Evolutionary conservation across 108 stramenopile genomes (phyloP).

Genomic region (Pseudonitzschia multiseries): DNA sequence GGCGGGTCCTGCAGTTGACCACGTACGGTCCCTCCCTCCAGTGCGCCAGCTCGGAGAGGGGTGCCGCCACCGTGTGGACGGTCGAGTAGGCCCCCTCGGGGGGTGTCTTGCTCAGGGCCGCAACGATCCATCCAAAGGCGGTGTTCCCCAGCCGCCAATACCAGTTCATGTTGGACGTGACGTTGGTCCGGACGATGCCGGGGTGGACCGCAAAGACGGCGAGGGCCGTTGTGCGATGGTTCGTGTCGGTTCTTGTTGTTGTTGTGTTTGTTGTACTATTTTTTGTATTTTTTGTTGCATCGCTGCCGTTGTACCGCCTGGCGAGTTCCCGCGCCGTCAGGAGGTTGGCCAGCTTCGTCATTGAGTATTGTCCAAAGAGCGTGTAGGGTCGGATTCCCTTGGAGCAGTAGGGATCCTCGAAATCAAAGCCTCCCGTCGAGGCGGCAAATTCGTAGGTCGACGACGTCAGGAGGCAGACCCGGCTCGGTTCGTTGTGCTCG

Average conservation of each 20-base stretch:
- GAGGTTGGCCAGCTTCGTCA: conserved; percentile 87
- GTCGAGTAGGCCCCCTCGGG: conserved; percentile 78
- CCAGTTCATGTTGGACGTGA: conserved; percentile 84
- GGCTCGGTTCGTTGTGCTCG: conserved; percentile 13
- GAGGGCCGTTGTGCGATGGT: conserved; percentile 11
- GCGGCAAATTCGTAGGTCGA: conserved; percentile 42
- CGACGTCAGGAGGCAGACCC: conserved; percentile 40
- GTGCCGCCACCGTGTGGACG: conserved; percentile 53
- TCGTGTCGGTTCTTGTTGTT: neutral
- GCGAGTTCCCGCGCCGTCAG: conserved; percentile 72
- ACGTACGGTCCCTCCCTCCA: conserved; percentile 25
- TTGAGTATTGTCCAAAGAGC: conserved; percentile 85
- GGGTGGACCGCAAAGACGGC: conserved; percentile 75
- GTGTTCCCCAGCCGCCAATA: conserved; percentile 63
- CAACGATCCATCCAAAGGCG: conserved; percentile 51
- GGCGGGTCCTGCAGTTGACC: conserved; percentile 28
- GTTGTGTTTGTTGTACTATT: no score
- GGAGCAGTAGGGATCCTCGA: conserved; percentile 69
- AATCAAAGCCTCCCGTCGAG: conserved; percentile 50
- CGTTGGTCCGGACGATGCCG: conserved; percentile 87
- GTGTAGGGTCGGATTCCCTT: conserved; percentile 52
- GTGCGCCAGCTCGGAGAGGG: conserved; percentile 12
- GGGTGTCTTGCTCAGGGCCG: conserved; percentile 73
- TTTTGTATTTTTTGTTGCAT: no score
- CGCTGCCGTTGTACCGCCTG: conserved; percentile 40